phyloP scores from a whole-genome alignment of 2,329 filamentous ascomycete species.

The Trichoderma endophyticum region DNA sequence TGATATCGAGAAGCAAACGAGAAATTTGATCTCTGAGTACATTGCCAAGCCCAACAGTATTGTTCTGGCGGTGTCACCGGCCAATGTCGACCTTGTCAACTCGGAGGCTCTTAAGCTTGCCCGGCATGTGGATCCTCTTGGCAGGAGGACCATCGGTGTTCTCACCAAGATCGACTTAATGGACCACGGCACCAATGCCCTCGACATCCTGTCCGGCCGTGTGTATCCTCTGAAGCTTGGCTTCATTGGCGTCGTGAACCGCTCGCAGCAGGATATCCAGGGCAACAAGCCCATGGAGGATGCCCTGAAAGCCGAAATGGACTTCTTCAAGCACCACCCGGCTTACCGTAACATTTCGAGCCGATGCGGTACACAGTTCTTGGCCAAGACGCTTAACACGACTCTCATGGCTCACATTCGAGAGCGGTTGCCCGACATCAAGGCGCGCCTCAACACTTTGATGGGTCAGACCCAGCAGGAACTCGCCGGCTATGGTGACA shows the following conservation, averaged over 20 bases:
- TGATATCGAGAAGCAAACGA: conserved; percentile 98
- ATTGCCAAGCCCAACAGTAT: conserved; percentile 99
- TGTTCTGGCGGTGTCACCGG: conserved; percentile 91
- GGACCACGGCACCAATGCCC: conserved; percentile 96
- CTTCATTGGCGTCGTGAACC: conserved; percentile 97
- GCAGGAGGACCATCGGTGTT: conserved; percentile 91
- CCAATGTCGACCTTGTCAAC: conserved; percentile 97
- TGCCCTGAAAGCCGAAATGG: conserved; percentile 81
- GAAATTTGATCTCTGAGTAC: conserved; percentile 94
- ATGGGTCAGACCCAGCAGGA: conserved; percentile 99
- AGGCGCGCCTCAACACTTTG: conserved; percentile 91
- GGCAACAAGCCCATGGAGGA: conserved; percentile 93
- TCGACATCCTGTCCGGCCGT: conserved; percentile 94
- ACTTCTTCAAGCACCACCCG: conserved; percentile 96
- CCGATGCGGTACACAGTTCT: conserved; percentile 87
- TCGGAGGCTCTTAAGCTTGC: conserved; percentile 96
- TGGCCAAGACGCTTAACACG: conserved; percentile 91
- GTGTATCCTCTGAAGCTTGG: conserved; percentile 96
- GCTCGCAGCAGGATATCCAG: conserved; percentile 97
- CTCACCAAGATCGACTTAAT: conserved; percentile 96
- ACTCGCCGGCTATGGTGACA: conserved; percentile 94
- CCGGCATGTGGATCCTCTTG: conserved; percentile 92
- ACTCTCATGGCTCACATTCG: conserved; percentile 96
- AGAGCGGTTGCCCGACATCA: conserved; percentile 94
- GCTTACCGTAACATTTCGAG: conserved; percentile 95